Conservation (phyloP, 805 yeast species). For the Suhomyces kilbournensis region DNA sequence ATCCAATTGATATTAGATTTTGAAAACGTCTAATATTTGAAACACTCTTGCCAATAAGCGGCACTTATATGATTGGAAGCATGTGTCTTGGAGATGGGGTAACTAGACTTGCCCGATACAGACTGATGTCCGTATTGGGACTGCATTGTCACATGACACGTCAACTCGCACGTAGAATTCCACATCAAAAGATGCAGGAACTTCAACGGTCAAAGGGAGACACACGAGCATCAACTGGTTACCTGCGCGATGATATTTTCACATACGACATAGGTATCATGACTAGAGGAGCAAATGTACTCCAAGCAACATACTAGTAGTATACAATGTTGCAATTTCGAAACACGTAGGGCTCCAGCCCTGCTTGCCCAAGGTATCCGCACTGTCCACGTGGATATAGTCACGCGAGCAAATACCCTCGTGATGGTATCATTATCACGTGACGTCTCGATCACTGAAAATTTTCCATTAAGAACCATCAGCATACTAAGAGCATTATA, state of each 20-base stretch:
- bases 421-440: background rate
- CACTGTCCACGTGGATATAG: background rate
- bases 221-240: background rate
- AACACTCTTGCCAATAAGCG: no score
- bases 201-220: background rate
- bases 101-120: background rate
- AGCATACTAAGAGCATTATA: background rate
- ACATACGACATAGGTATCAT: background rate
- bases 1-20: no score
- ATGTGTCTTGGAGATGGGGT: background rate
- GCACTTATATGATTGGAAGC: no score
- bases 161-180: background rate
- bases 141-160: background rate
- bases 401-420: background rate
- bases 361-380: background rate
- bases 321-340: background rate
- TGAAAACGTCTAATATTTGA: no score
- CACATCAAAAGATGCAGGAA: background rate
- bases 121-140: background rate
- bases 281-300: no score
- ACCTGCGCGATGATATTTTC: background rate
- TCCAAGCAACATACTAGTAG: no score
- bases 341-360: background rate
- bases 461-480: conserved; percentile 4
- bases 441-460: conserved; percentile 1